Evolutionary conservation across 306 rosid species (phyloP).

Genomic region (Pyrus pyrifolia): DNA sequence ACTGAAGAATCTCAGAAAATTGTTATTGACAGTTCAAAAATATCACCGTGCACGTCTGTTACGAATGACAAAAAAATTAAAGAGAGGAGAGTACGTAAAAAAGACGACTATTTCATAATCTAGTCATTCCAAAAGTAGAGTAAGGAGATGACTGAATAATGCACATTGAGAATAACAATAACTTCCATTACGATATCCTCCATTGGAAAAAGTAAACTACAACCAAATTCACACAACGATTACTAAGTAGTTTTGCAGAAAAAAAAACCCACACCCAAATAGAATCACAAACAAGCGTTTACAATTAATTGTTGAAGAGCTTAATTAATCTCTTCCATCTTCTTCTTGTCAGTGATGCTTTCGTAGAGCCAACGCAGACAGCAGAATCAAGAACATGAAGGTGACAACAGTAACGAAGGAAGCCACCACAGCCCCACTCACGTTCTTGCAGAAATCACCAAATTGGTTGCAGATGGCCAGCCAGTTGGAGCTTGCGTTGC

Average conservation of each 20-base stretch:
- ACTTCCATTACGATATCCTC: background rate
- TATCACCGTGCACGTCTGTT: too few relatives aligned
- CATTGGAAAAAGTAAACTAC: background rate
- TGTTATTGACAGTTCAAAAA: too few relatives aligned
- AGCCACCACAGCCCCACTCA: constrained; percentile 71
- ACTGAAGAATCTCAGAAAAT: too few relatives aligned
- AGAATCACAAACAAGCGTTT: background rate
- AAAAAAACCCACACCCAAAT: background rate
- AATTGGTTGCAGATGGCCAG: constrained; percentile 77
- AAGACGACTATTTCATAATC: background rate
- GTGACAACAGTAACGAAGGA: constrained; percentile 40
- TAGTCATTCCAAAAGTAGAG: too few relatives aligned
- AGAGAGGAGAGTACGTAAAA: background rate
- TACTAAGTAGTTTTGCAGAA: background rate
- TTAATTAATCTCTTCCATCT: background rate
- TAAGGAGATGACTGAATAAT: background rate
- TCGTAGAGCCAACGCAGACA: constrained; percentile 61
- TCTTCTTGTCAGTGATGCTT: constrained; percentile 11
- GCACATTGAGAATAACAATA: background rate
- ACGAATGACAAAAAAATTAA: background rate
- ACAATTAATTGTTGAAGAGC: background rate
- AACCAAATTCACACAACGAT: constrained; percentile 1
- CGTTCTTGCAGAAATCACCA: constrained; percentile 51
- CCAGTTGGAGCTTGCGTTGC: constrained; percentile 71
- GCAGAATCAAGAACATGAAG: constrained; percentile 38